phyloP scores from a whole-genome alignment of 345 rosid species.

The Odontarrhena argentea region DNA sequence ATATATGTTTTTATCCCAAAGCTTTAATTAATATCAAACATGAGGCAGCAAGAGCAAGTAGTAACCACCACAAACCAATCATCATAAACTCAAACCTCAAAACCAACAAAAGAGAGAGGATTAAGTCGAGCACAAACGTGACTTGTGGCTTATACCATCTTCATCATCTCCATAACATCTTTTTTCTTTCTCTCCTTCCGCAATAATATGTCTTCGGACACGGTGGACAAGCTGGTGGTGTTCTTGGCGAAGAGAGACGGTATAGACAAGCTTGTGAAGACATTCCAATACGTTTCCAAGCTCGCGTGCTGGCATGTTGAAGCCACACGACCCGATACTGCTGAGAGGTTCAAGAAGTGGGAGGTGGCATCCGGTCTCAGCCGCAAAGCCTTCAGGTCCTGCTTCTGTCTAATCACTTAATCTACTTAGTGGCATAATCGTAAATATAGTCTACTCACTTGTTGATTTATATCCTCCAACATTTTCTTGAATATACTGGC shows the following conservation, averaged over 20 bases:
- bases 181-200: conserved; percentile 37
- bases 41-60: conserved; percentile 29
- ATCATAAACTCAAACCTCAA: conserved; percentile 36
- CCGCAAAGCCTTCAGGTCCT: conserved; percentile 76
- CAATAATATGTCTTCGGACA: conserved; percentile 47
- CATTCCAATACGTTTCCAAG: conserved; percentile 95
- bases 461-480: not conserved
- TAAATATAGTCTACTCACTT: conserved; percentile 16
- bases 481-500: no score
- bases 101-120: conserved; percentile 28
- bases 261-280: conserved; percentile 97
- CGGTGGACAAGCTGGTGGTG: conserved; percentile 84
- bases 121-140: not conserved
- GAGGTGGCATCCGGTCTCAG: conserved; percentile 95
- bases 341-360: conserved; percentile 78
- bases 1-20: not conserved
- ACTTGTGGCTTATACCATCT: conserved; percentile 31
- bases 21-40: conserved; percentile 15
- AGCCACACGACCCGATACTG: conserved; percentile 52
- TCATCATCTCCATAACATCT: conserved; percentile 25
- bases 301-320: conserved; percentile 79
- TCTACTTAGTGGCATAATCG: conserved; percentile 25
- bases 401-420: conserved; percentile 16
- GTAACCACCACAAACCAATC: conserved; percentile 37
- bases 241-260: conserved; percentile 96